Evolutionary conservation across 1,139 yeast species (phyloP).

Genomic region (Saccharomyces hybrid): DNA sequence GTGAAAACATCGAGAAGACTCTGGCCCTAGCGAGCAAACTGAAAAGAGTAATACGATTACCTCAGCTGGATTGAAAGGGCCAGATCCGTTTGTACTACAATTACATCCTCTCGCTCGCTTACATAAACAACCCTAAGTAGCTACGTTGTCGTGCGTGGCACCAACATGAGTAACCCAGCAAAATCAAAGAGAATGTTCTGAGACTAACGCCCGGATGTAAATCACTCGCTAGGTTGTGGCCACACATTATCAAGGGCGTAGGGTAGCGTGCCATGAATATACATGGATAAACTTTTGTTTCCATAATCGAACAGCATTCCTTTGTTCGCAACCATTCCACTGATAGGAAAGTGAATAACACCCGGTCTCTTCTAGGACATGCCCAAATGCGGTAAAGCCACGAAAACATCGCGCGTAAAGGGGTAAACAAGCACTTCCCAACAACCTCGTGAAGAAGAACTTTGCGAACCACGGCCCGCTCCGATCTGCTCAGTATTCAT

Average conservation of each 20-base stretch:
- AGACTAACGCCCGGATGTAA: not conserved
- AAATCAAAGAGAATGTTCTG: not conserved
- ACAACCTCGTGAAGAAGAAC: not conserved
- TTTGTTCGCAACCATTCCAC: not conserved
- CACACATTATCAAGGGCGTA: not conserved
- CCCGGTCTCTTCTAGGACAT: not conserved
- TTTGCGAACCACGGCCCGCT: not conserved
- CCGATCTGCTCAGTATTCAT: not conserved
- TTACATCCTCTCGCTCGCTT: not conserved
- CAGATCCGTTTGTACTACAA: not conserved
- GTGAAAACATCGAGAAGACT: not conserved
- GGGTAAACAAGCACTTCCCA: not conserved
- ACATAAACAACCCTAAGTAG: not conserved
- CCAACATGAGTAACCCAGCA: not conserved
- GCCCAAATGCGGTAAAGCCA: not conserved
- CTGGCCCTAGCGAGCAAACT: not conserved
- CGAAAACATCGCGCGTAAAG: not conserved
- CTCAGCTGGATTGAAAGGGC: not conserved
- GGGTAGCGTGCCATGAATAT: not conserved
- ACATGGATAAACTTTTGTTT: not conserved
- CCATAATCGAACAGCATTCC: not conserved
- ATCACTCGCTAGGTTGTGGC: not conserved
- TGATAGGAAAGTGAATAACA: not conserved
- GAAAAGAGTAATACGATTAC: not conserved
- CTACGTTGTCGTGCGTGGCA: not conserved